A percentile compares a stretch with the other conserved stretches of the same genome.
These are phyloP conservation scores for Xanthoconium purpureum DNA, from an alignment of 768 basidiomycete genomes.

Conservation along the genomic window DNA sequence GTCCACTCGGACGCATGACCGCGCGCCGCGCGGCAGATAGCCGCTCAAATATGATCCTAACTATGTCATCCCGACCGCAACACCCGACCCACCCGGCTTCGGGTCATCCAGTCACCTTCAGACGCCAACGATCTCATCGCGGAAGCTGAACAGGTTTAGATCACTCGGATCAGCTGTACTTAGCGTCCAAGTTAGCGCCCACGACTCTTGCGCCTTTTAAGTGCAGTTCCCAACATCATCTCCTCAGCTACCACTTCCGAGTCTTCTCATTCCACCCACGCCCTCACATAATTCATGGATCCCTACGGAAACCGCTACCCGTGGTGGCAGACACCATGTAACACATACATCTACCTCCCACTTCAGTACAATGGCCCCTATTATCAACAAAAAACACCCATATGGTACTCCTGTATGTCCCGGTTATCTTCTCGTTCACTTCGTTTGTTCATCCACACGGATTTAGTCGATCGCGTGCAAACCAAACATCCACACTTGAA, in stretches of 20 bases:
- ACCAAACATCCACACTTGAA: slow-evolving; percentile 52
- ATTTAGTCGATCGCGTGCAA: slow-evolving; percentile 18
- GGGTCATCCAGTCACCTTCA: background rate
- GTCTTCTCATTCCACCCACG: slow-evolving; percentile 3
- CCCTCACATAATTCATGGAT: slow-evolving; percentile 17
- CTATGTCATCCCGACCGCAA: too few species aligned
- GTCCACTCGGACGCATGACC: too few species aligned
- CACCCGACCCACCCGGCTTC: background rate
- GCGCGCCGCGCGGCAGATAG: too few species aligned
- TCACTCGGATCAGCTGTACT: background rate
- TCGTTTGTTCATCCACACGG: background rate
- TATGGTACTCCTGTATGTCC: slow-evolving; percentile 18
- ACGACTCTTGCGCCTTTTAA: slow-evolving; percentile 7
- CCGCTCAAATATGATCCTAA: too few species aligned
- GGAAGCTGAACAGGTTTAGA: slow-evolving; percentile 6
- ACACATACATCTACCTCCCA: slow-evolving; percentile 31
- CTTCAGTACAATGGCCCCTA: slow-evolving; percentile 16
- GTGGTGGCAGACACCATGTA: slow-evolving; percentile 28
- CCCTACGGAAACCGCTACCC: slow-evolving; percentile 20
- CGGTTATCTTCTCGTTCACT: background rate
- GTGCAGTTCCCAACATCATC: background rate
- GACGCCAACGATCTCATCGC: background rate
- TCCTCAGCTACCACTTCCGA: background rate
- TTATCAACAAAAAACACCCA: slow-evolving; percentile 7
- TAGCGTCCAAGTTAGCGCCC: slow-evolving; percentile 9